A percentile compares a stretch with the other conserved stretches of the same genome.
Evolutionary conservation across 805 yeast species (phyloP).

Genomic region (Candida parachauliodes): DNA sequence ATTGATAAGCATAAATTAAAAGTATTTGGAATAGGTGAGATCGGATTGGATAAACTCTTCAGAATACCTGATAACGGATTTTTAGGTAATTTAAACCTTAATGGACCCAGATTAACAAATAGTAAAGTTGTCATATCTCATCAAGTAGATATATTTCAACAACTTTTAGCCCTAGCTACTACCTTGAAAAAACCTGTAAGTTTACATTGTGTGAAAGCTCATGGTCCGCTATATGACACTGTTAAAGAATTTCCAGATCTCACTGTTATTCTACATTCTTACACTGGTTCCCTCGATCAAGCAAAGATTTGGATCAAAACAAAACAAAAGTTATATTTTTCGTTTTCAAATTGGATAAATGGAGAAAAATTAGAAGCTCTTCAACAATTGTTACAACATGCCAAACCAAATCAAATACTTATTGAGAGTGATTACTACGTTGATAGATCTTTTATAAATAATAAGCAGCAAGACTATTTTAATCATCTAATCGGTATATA

Average conservation of each 20-base stretch:
- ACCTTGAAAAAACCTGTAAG: slow-evolving; percentile 52
- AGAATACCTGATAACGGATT: slow-evolving; percentile 61
- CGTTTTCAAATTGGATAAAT: slow-evolving; percentile 53
- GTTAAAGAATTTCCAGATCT: slow-evolving; percentile 26
- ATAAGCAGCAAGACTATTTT: slow-evolving; percentile 15
- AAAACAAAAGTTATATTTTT: slow-evolving; percentile 39
- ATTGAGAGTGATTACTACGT: slow-evolving; percentile 35
- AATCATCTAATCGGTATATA: slow-evolving; percentile 20
- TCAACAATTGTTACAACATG: slow-evolving; percentile 13
- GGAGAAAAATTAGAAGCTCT: slow-evolving; percentile 26
- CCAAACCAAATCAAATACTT: slow-evolving; percentile 24
- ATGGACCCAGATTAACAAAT: slow-evolving; percentile 24
- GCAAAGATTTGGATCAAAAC: slow-evolving; percentile 44
- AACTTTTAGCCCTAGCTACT: slow-evolving; percentile 55
- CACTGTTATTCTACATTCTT: slow-evolving; percentile 73
- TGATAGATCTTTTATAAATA: slow-evolving; percentile 18
- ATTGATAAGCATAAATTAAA: slow-evolving; percentile 11
- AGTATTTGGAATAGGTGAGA: slow-evolving; percentile 70
- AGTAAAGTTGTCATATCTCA: slow-evolving; percentile 62
- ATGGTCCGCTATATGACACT: slow-evolving; percentile 53
- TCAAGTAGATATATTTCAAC: slow-evolving; percentile 52
- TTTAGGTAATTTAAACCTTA: slow-evolving; percentile 34
- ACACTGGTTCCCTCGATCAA: slow-evolving; percentile 77
- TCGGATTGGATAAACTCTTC: slow-evolving; percentile 83
- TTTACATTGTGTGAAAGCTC: slow-evolving; percentile 81